Evolutionary conservation across 345 rosid species (phyloP), one percentile per base, ranked within the genome.

Genomic region (Lumnitzera littorea): DNA sequence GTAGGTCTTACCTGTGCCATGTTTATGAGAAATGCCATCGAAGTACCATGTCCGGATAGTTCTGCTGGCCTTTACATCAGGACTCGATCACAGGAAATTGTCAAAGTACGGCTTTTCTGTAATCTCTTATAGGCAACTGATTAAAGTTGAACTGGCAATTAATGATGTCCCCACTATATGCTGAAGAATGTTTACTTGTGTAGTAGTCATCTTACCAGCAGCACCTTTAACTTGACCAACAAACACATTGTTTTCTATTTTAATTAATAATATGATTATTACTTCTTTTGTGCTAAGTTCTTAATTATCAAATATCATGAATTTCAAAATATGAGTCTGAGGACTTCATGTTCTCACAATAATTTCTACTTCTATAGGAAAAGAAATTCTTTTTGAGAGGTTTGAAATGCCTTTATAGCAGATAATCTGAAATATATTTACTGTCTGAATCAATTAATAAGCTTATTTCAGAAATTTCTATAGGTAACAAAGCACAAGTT

Each of bases 1-100:
- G 84, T 78, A 91, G 98, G 98, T 78, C 84, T 92, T 78, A 92
- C 96, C 58, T 83, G 87, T 78, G 96, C 82, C 49, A 76, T 89
- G 72, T 89, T 85, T 81, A 84, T 74, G 61, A 85, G 84, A 75
- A 78, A 82, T 61, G 86, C 82, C 57, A 75, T 72, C 63, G 89
- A 84, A 81, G 71, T 82, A 72, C 76, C 94, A 79, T 92, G 88
- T 68, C 91, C 96, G 2, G 94, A 85, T 75, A 76, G 71, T 74
- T 81, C 76, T 72, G 84, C 96, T 52, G 98, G 98, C 70, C 89
- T 92, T 65, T 92, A 89, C 74, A 78, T 92, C 76, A 78, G 73
- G 80, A 85, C 94, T 66, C 84, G 96, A 73, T 73, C 77, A 3
- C 86, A 76, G 80, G 80, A 92, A 60, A 73, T 89, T 51, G 94